Base-by-base conservation (phyloP, 192 early-diverging fungal genomes). In the Backusella luteola region DNA sequence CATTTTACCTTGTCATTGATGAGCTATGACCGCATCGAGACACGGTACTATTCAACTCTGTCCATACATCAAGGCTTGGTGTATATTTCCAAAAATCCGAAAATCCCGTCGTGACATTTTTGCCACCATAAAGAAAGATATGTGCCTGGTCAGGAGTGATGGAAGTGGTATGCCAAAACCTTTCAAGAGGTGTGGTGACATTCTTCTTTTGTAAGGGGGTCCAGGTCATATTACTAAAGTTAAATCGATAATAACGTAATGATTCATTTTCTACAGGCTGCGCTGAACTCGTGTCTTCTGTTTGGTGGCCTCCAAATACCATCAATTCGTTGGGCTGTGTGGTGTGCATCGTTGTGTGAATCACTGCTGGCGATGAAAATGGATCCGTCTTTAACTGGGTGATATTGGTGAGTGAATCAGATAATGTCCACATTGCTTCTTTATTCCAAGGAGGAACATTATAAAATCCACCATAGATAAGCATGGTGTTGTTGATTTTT, bases 401-500 rank as follows among this genome's bases (percentile, higher is more conserved):
- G 9, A 75, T 29, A 8, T 67, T 36, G 34, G 66, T 66, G 29
- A 75, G 42, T 4, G 59, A 42, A 32, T 56, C 21, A 15, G 74
- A 63, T 19, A 75, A 23, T n/a, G 26, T 53, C 74, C 74, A 75
- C 35, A 75, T 35, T 2, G 74, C 74, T 36, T 75, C 74, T 63
- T 66, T 75, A 68, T 75, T 67, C 74, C 74, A 75, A 19, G 74
- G 74, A 44, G 74, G 34, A 11, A 75, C 66, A 9, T 63, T 63
- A 34, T 75, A 75, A 46, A 75, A 75, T 34, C 74, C 74, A 4
- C 74, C 74, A 49, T 75, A 75, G n/a, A 75, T 14, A 17, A 67
- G 42, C 26, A 75, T 75, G 38, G 52, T 75, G 15, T 67, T 46
- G 42, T 75, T 75, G 7, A 75, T 35, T 41, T 67, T 75, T 15